phyloP scores from a whole-genome alignment of 805 yeast genomes.

The Cyberlindnera suaveolens region DNA sequence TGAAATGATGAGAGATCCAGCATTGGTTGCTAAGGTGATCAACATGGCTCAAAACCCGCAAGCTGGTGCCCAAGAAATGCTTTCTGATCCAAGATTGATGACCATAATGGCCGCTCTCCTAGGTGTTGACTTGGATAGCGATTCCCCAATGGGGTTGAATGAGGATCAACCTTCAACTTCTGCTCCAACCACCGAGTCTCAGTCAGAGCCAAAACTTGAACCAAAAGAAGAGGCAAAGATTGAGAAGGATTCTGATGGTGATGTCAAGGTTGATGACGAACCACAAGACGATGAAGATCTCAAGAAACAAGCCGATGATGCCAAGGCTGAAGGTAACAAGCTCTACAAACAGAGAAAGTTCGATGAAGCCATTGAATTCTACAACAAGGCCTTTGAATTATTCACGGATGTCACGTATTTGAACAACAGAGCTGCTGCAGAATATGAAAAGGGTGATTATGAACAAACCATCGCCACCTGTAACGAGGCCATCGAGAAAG shows the following conservation, averaged over 20 bases:
- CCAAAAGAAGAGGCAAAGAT: conserved; percentile 22
- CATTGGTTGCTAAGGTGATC: conserved; percentile 62
- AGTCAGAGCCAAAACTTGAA: conserved; percentile 19
- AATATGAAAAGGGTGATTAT: conserved; percentile 89
- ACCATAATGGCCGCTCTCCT: conserved; percentile 77
- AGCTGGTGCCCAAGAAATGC: conserved; percentile 61
- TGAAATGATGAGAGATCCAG: conserved; percentile 82
- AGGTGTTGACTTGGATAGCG: conserved; percentile 64
- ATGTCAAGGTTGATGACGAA: conserved; percentile 19
- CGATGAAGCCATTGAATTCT: conserved; percentile 85
- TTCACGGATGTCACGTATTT: conserved; percentile 83
- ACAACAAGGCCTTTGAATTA: conserved; percentile 80
- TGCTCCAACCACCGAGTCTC: conserved; percentile 18
- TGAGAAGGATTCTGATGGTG: conserved; percentile 33
- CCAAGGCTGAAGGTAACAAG: conserved; percentile 80
- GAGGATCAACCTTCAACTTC: conserved; percentile 18
- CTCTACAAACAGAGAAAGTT: conserved; percentile 83
- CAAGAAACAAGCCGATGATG: conserved; percentile 49
- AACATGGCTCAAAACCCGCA: conserved; percentile 66
- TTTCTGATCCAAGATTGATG: conserved; percentile 83
- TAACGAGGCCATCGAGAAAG: conserved; percentile 77
- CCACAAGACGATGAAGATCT: conserved; percentile 8
- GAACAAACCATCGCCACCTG: conserved; percentile 82
- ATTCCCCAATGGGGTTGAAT: conserved; percentile 18
- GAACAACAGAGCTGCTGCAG: conserved; percentile 97